Conservation (phyloP, 2,329 filamentous ascomycete genomes). For the Aspergillus carbonarius region DNA sequence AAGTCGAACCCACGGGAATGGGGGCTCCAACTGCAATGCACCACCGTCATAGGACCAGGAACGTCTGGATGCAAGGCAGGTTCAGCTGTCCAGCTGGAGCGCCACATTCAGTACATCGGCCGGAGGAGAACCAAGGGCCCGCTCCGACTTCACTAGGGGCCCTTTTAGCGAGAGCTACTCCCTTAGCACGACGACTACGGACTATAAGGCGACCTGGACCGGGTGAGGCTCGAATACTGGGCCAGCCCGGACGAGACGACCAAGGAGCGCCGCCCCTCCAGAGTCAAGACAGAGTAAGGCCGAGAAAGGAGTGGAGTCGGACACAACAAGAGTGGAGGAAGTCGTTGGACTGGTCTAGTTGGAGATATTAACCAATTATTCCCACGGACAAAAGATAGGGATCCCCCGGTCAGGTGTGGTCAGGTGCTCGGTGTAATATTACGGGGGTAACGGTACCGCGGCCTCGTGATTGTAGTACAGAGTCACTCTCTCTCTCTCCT, state of each 20-base stretch:
- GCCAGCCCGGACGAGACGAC: neutral
- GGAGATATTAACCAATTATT: too few species aligned
- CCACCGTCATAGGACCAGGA: constrained; percentile 18
- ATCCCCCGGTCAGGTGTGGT: neutral
- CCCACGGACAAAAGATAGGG: too few species aligned
- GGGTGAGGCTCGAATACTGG: neutral
- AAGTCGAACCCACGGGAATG: constrained; percentile 13
- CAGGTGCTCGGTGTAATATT: neutral
- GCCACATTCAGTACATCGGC: constrained; percentile 20
- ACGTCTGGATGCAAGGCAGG: constrained; percentile 15
- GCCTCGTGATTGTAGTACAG: neutral
- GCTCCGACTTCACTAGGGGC: constrained; percentile 20
- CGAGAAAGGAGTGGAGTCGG: neutral
- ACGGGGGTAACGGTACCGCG: neutral
- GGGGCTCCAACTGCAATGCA: constrained; percentile 1
- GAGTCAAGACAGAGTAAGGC: neutral
- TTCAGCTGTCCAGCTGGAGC: constrained; percentile 25
- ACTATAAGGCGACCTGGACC: constrained; percentile 6
- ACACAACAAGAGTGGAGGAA: neutral
- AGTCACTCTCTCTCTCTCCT: neutral
- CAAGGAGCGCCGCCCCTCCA: neutral
- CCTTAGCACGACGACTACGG: neutral
- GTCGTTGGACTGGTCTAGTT: neutral
- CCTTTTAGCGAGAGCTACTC: constrained; percentile 7
- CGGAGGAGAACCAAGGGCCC: constrained; percentile 16